A percentile compares a stretch with the other conserved stretches of the same genome.
phyloP scores from a whole-genome alignment of 2,329 filamentous ascomycete genomes.

The Nannizziopsis arthrosporioides region DNA sequence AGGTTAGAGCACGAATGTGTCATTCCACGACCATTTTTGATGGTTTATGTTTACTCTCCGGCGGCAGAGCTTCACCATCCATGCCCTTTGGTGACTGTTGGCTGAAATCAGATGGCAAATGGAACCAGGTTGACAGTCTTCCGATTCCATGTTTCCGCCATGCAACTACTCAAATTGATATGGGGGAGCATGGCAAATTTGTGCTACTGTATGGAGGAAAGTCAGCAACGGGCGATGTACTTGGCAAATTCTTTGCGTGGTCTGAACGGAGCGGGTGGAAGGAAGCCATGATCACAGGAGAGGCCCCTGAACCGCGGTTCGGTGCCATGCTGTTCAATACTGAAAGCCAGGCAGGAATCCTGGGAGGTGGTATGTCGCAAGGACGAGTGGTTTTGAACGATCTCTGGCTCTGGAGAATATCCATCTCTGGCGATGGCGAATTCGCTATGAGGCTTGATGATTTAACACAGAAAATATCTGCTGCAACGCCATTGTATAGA shows the following conservation, averaged over 20 bases:
- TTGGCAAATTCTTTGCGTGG: conserved; percentile 47
- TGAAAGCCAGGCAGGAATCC: conserved; percentile 44
- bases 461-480: conserved; percentile 18
- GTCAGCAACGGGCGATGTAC: conserved; percentile 38
- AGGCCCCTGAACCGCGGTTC: conserved; percentile 42
- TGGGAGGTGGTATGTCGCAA: conserved; percentile 59
- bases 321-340: conserved; percentile 40
- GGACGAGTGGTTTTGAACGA: conserved; percentile 53
- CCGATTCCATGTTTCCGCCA: conserved; percentile 66
- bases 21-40: conserved; percentile 60
- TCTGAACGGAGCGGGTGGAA: conserved; percentile 41
- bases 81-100: conserved; percentile 62
- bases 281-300: conserved; percentile 25
- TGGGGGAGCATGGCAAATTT: conserved; percentile 26
- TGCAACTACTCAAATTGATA: conserved; percentile 42
- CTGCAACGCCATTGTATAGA: conserved; percentile 20
- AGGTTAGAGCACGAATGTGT: conserved; percentile 48
- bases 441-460: conserved; percentile 19
- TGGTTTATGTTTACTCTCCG: conserved; percentile 53
- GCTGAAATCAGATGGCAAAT: conserved; percentile 52
- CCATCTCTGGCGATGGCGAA: conserved; percentile 27
- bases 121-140: conserved; percentile 55
- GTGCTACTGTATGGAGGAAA: conserved; percentile 55
- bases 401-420: conserved; percentile 54
- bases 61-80: conserved; percentile 67